phyloP scores from a whole-genome alignment of 257 asterid genomes.

The Scutellaria galericulata region DNA sequence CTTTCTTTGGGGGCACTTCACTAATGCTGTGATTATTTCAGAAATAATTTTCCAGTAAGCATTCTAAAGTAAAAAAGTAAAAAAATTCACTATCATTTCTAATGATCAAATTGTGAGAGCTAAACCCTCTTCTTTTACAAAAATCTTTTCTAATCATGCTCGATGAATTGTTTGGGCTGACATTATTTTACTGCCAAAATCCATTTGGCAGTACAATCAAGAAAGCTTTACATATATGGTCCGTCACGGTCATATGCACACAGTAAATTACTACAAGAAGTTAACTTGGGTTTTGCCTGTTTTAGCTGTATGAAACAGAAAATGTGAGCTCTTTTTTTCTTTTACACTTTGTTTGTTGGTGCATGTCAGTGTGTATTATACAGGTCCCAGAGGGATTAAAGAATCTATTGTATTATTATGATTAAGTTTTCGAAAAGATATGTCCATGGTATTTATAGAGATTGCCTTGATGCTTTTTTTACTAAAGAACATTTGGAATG shows the following conservation, averaged over 20 bases:
- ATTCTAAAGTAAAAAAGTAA: not conserved
- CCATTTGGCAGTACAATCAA: not conserved
- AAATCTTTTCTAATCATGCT: slow-evolving; percentile 10
- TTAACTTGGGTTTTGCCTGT: not conserved
- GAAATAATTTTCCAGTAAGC: not conserved
- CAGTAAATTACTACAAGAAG: not conserved
- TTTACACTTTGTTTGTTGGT: not conserved
- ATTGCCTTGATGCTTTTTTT: slow-evolving; percentile 9
- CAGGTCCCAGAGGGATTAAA: not conserved
- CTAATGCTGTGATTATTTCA: slow-evolving; percentile 9
- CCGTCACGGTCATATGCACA: not conserved
- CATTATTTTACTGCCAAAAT: not conserved
- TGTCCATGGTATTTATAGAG: not conserved
- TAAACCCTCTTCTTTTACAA: not conserved
- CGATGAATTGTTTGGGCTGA: not conserved
- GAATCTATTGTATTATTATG: slow-evolving; percentile 3
- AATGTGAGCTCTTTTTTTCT: not conserved
- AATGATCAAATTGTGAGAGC: not conserved
- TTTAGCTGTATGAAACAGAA: not conserved
- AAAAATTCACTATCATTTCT: not conserved
- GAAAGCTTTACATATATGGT: not conserved
- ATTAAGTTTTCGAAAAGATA: not conserved
- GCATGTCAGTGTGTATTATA: not conserved
- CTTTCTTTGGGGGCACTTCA: not conserved
- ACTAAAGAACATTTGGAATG: not conserved